These are phyloP conservation scores for Chlorella sorokiniana DNA, from an alignment of 139 green algal species.

Conservation along the genomic window DNA sequence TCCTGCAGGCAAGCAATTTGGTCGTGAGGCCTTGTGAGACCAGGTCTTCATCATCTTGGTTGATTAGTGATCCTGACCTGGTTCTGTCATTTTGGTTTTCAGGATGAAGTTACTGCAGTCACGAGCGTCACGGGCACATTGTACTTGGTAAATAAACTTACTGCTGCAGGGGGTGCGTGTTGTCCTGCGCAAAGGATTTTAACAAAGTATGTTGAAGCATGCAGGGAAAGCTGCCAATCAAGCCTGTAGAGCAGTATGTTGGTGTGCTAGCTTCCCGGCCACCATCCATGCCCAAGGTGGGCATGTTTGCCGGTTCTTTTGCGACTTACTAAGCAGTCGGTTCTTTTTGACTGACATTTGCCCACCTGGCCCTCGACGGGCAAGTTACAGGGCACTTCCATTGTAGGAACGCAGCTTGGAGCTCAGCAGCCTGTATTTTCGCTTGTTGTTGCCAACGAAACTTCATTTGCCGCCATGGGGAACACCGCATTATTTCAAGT, in stretches of 20 bases:
- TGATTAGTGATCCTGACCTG: neutral
- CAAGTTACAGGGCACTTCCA: slow-evolving; percentile 34
- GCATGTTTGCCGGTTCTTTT: neutral
- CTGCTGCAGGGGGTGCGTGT: neutral
- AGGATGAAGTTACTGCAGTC: slow-evolving; percentile 2
- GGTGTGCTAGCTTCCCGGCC: slow-evolving; percentile 71
- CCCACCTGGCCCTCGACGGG: neutral
- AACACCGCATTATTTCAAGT: neutral
- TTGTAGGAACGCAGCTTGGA: slow-evolving; percentile 60
- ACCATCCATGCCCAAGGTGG: slow-evolving; percentile 35
- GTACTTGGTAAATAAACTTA: slow-evolving; percentile 31
- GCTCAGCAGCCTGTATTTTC: slow-evolving; percentile 53
- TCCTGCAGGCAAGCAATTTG: slow-evolving; percentile 26
- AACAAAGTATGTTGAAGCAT: too few relatives aligned
- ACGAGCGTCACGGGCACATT: slow-evolving; percentile 14
- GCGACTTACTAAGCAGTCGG: neutral
- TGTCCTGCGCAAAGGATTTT: too few relatives aligned
- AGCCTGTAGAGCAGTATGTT: slow-evolving; percentile 53
- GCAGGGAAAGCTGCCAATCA: slow-evolving; percentile 54
- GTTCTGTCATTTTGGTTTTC: neutral
- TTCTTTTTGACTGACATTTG: neutral
- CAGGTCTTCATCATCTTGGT: too few relatives aligned
- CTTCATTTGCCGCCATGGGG: neutral
- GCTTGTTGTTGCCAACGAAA: slow-evolving; percentile 51
- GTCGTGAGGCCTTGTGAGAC: too few relatives aligned